Evolutionary conservation across 305 asterid genomes (phyloP), one percentile per base, ranked within the genome.

Genomic region (Fraxinus latifolia): DNA sequence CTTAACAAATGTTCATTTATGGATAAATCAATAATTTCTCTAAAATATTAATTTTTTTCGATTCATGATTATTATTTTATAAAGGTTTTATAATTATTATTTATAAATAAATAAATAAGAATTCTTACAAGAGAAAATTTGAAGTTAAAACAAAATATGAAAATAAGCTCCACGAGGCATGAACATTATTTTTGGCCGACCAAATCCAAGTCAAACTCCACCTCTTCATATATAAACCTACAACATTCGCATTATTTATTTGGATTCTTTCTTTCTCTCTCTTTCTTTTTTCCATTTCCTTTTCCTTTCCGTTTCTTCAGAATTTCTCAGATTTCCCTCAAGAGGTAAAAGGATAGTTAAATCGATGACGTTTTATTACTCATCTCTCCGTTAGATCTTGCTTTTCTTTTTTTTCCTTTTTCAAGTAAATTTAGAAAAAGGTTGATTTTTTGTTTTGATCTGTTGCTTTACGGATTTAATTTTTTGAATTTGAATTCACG

Each of bases 131-230:
- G 62, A 12, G 1, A 15, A 44, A 11, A 11, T 44, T 44, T 44
- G 4, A 44, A 44, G 53, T 44, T 44, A 7, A 11, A 53, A 53
- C 7, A 47, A 53, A 53, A n/a, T n/a, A 53, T n/a, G 62, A 55
- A 55, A 55, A 55, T 55, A 6, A 55, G 65, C 65, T 55, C 65
- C 65, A 55, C 21, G 60, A 50, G 21, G 60, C 60, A 44, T n/a
- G 27, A 55, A 71, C 81, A 71, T 82, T 80, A 74, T 37, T 27
- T 44, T 79, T 67, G 87, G 84, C 89, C 87, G 83, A 87, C 87
- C 89, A 81, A 79, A 76, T 84, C 79, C 79, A 5, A 77, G 81
- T 84, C 80, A 82, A 1, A 77, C 80, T 31, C 83, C 83, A 73
- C 74, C 21, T 68, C 71, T 29, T 29, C 75, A 19, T 77, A 84